Evolutionary conservation across 1,284 basidiomycete species (phyloP).

Genomic region (Microbotryum intermedium): DNA sequence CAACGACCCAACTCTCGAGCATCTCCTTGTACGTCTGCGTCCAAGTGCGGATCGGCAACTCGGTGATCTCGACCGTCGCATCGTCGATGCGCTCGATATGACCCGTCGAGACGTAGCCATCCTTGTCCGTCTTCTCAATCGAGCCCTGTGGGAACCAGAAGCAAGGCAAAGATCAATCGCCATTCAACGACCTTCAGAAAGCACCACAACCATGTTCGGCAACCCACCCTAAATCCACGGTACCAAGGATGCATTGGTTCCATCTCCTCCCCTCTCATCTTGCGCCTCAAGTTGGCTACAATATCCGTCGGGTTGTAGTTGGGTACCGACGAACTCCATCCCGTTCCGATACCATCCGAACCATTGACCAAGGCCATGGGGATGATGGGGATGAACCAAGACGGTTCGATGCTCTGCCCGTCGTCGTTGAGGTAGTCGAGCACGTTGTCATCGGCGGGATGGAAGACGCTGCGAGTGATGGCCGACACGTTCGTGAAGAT

Average conservation of each 20-base stretch:
- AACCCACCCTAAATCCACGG: constrained; percentile 64
- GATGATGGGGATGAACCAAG: constrained; percentile 85
- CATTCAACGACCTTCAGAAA: too few species aligned
- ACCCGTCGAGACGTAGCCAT: constrained; percentile 82
- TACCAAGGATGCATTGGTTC: constrained; percentile 92
- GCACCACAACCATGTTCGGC: background rate
- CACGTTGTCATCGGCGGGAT: constrained; percentile 75
- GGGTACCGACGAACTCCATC: constrained; percentile 92
- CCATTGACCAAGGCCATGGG: constrained; percentile 91
- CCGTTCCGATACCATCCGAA: constrained; percentile 94
- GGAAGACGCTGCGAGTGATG: constrained; percentile 72
- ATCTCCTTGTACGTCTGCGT: constrained; percentile 86
- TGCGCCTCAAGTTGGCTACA: constrained; percentile 72
- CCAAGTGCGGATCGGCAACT: constrained; percentile 93
- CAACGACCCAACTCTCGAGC: constrained; percentile 58
- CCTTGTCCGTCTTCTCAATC: constrained; percentile 67
- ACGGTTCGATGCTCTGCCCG: constrained; percentile 79
- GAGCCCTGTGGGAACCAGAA: constrained; percentile 52
- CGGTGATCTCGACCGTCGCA: constrained; percentile 86
- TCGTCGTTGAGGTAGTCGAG: constrained; percentile 83
- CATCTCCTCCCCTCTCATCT: constrained; percentile 79
- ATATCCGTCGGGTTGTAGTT: constrained; percentile 90
- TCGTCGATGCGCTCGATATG: constrained; percentile 69
- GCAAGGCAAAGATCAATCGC: too few species aligned
- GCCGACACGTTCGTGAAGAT: constrained; percentile 79